These are phyloP conservation scores for Zalaria obscura DNA, from an alignment of 2,329 filamentous ascomycete species.

Conservation along the genomic window DNA sequence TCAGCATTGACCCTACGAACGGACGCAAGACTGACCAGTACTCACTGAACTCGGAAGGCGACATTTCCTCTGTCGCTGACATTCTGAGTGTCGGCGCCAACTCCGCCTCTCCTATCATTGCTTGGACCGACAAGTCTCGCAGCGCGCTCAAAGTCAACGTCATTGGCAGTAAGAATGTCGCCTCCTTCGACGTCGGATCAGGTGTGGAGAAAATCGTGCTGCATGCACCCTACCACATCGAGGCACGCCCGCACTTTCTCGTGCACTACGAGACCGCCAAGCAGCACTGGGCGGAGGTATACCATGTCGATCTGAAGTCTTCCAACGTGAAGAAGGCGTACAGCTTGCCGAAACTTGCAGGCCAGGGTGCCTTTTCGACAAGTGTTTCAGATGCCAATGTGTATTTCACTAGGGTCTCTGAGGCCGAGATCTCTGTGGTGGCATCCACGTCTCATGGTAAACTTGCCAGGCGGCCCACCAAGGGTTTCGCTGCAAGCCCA, in stretches of 20 bases:
- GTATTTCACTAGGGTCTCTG: constrained; percentile 74
- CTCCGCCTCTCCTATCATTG: constrained; percentile 58
- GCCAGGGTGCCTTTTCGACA: constrained; percentile 61
- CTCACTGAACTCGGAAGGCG: constrained; percentile 57
- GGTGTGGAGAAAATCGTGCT: constrained; percentile 42
- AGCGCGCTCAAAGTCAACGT: constrained; percentile 58
- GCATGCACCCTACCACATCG: constrained; percentile 58
- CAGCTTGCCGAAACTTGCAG: constrained; percentile 56
- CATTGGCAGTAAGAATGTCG: constrained; percentile 35
- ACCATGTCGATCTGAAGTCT: constrained; percentile 62
- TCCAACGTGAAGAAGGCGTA: constrained; percentile 63
- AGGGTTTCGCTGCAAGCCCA: constrained; percentile 26
- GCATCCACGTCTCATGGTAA: constrained; percentile 66
- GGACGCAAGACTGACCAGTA: constrained; percentile 62
- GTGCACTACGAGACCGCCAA: constrained; percentile 61
- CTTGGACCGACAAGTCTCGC: constrained; percentile 53
- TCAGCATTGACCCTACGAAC: constrained; percentile 55
- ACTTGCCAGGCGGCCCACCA: constrained; percentile 58
- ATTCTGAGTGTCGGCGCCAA: constrained; percentile 66
- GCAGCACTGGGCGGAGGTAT: constrained; percentile 73
- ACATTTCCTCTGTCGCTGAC: constrained; percentile 49
- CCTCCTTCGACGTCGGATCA: constrained; percentile 25
- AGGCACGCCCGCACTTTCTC: constrained; percentile 68
- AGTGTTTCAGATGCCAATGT: constrained; percentile 69
- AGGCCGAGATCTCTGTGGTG: constrained; percentile 57